Evolutionary conservation across 2,329 filamentous ascomycete species (phyloP), one percentile per base, ranked within the genome.

Genomic region (Cadophora malorum): DNA sequence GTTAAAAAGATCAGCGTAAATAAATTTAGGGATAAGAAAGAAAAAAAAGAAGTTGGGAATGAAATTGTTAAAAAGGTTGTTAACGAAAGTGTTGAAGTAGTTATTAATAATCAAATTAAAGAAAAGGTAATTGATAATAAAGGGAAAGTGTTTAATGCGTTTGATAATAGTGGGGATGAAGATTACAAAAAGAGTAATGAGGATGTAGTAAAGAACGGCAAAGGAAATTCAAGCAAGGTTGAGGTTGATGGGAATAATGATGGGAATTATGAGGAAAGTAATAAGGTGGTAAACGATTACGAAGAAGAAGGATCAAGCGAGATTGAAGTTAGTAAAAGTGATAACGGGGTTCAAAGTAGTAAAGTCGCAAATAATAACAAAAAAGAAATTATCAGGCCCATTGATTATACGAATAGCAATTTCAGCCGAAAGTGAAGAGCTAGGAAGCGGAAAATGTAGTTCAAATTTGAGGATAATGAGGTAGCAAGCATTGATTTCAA

Each of bases 41-140:
- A 49, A 49, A n/a, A n/a, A 49, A 19, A n/a, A 49, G 45, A 49
- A 49, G 45, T 49, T n/a, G n/a, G 4, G 45, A 49, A 49, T 49
- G 19, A 49, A 8, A 19, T 49, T 49, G 33, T 35, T 35, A 35
- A 35, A 35, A 35, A 35, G 9, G 33, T 35, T 9, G 33, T 35
- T 35, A 35, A 49, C 21, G 19, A 49, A 1, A n/a, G 45, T 49
- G 4, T 49, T 49, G 21, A 49, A 49, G 45, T 49, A 19, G 19
- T 49, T 49, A 4, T 49, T 49, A 49, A 49, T 49, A 49, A 49
- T 49, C 3, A 49, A 3, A 8, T 49, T 49, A 49, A 21, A 19
- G 19, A 49, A 49, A n/a, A 49, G 45, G 19, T 49, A 49, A n/a
- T 49, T n/a, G 8, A 49, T 49, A 49, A 49, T 49, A 21, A 49